phyloP scores from a whole-genome alignment of 2,329 filamentous ascomycete genomes.

The Penicillium sp. region DNA sequence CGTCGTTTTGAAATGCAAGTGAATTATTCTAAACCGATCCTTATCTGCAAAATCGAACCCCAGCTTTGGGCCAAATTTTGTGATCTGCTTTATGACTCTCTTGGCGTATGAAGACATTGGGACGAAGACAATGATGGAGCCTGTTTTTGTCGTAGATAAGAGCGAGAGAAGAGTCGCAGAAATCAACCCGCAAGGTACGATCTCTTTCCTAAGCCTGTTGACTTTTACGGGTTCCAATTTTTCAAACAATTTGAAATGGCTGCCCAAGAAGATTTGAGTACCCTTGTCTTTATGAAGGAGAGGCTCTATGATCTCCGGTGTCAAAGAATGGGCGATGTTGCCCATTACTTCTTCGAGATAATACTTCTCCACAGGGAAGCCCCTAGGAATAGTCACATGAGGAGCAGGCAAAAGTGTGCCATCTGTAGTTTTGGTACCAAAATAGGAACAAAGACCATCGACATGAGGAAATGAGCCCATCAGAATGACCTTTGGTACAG shows the following conservation, averaged over 20 bases:
- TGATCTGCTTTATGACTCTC: conserved; percentile 32
- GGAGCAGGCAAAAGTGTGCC: conserved; percentile 39
- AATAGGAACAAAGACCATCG: conserved; percentile 48
- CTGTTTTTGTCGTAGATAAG: conserved; percentile 41
- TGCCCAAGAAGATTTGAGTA: conserved; percentile 12
- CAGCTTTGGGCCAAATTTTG: conserved; percentile 19
- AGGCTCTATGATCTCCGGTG: conserved; percentile 13
- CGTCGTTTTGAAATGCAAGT: conserved; percentile 45
- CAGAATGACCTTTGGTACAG: conserved; percentile 46
- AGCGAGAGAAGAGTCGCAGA: conserved; percentile 48
- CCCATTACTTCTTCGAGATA: conserved; percentile 44
- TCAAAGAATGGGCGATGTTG: conserved; percentile 27
- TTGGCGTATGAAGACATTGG: conserved; percentile 46
- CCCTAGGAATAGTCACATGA: conserved; percentile 44
- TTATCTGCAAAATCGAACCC: conserved; percentile 44
- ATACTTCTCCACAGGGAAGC: conserved; percentile 44
- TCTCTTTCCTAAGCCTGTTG: background rate
- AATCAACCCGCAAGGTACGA: conserved; percentile 43
- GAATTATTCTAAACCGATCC: conserved; percentile 43
- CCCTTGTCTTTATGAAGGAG: conserved; percentile 11
- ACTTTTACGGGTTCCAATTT: background rate
- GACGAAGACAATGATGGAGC: conserved; percentile 51
- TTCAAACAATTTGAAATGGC: conserved; percentile 4
- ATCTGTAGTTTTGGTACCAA: conserved; percentile 32
- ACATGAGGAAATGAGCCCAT: conserved; percentile 52